These are phyloP conservation scores for Fusarium sp. DNA, from an alignment of 2,329 filamentous ascomycete genomes.

Conservation along the genomic window DNA sequence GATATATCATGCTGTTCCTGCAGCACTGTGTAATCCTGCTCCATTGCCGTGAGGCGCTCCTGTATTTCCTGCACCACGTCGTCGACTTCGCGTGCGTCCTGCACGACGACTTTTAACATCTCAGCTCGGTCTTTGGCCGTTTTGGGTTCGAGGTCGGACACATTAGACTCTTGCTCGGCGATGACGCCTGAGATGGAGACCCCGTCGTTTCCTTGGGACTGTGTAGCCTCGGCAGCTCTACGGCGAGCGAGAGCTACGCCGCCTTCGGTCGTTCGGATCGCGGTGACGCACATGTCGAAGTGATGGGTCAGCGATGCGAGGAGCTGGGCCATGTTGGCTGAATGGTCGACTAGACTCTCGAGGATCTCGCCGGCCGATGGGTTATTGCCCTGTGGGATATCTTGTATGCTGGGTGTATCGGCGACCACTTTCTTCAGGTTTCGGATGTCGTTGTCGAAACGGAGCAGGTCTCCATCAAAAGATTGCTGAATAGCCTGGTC, in stretches of 20 bases:
- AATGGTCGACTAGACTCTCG: constrained; percentile 73
- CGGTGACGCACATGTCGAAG: constrained; percentile 92
- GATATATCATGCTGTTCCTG: constrained; percentile 65
- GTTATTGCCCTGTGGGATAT: constrained; percentile 44
- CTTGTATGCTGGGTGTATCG: constrained; percentile 48
- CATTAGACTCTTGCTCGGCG: constrained; percentile 61
- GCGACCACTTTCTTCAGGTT: constrained; percentile 67
- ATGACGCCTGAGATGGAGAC: constrained; percentile 74
- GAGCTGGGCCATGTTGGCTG: constrained; percentile 81
- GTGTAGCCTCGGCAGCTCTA: constrained; percentile 71
- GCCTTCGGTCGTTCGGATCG: constrained; percentile 88
- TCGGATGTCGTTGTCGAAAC: constrained; percentile 78
- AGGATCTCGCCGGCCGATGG: constrained; percentile 61
- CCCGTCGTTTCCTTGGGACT: constrained; percentile 54
- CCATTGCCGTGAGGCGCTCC: constrained; percentile 79
- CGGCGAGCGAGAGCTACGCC: constrained; percentile 73
- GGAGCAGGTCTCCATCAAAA: constrained; percentile 78
- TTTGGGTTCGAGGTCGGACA: constrained; percentile 70
- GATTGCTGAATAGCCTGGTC: constrained; percentile 68
- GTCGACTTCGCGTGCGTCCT: constrained; percentile 73
- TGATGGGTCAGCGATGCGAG: constrained; percentile 84
- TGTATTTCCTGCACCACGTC: constrained; percentile 75
- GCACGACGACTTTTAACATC: constrained; percentile 81
- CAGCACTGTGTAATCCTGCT: constrained; percentile 71
- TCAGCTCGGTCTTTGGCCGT: constrained; percentile 79